Conservation (phyloP, 495 filamentous ascomycete genomes). For the Margaritispora aquatica region DNA sequence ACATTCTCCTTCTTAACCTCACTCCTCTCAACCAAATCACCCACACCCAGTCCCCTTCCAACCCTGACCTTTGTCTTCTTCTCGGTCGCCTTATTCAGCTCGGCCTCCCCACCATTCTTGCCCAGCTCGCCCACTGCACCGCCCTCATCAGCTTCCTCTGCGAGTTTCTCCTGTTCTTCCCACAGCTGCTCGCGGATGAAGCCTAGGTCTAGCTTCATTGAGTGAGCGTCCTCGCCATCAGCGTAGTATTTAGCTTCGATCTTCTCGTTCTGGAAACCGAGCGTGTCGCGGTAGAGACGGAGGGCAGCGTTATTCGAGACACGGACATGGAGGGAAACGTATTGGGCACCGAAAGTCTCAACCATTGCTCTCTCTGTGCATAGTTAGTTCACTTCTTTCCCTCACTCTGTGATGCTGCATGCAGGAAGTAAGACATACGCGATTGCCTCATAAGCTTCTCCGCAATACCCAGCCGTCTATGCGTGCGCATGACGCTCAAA, state of each 20-base stretch:
- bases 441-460: slow-evolving; percentile 96
- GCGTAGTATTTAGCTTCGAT: slow-evolving; percentile 95
- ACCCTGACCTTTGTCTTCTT: slow-evolving; percentile 33
- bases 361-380: slow-evolving; percentile 85
- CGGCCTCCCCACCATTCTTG: slow-evolving; percentile 17
- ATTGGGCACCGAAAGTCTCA: slow-evolving; percentile 83
- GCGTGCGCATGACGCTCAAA: slow-evolving; percentile 93
- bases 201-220: slow-evolving; percentile 81
- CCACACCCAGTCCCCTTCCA: slow-evolving; percentile 20
- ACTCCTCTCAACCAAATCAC: slow-evolving; percentile 27
- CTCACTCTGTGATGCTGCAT: background rate
- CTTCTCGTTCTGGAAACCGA: slow-evolving; percentile 87
- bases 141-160: slow-evolving; percentile 29
- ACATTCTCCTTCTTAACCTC: background rate
- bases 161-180: slow-evolving; percentile 28
- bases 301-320: slow-evolving; percentile 87
- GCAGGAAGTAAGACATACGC: slow-evolving; percentile 54
- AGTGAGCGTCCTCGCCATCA: slow-evolving; percentile 93
- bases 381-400: background rate
- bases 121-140: slow-evolving; percentile 32
- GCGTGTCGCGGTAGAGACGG: slow-evolving; percentile 85
- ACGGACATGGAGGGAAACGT: slow-evolving; percentile 93
- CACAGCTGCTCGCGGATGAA: slow-evolving; percentile 48
- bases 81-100: slow-evolving; percentile 7
- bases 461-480: slow-evolving; percentile 82